These are phyloP conservation scores for Gelatoporia subvermispora DNA, from an alignment of 768 basidiomycete species.

Conservation along the genomic window DNA sequence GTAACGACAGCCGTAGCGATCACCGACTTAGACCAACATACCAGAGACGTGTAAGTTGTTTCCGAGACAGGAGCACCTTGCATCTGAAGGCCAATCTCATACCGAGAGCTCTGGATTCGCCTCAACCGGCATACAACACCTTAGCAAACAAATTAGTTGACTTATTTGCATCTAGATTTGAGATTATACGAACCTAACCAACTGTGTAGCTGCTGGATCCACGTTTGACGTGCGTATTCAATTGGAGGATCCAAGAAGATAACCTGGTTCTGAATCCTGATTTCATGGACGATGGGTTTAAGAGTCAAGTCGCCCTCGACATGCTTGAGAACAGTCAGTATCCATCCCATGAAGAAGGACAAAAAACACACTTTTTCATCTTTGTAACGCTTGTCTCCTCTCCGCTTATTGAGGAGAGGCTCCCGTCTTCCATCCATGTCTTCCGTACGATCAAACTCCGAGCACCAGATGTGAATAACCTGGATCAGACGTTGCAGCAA, in stretches of 20 bases:
- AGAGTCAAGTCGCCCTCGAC: slow-evolving; percentile 71
- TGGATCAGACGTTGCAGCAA: slow-evolving; percentile 69
- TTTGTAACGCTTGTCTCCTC: slow-evolving; percentile 57
- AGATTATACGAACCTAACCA: slow-evolving; percentile 60
- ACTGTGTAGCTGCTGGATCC: slow-evolving; percentile 86
- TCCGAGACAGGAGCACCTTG: slow-evolving; percentile 60
- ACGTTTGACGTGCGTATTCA: slow-evolving; percentile 85
- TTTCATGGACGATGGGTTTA: slow-evolving; percentile 89
- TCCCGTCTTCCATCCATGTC: slow-evolving; percentile 62
- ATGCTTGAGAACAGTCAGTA: slow-evolving; percentile 37
- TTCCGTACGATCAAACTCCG: slow-evolving; percentile 76
- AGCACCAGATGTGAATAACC: slow-evolving; percentile 83
- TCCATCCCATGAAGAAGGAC: not conserved
- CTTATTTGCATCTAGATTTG: no score
- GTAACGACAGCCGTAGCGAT: slow-evolving; percentile 5
- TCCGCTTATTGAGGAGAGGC: slow-evolving; percentile 52
- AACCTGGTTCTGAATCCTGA: slow-evolving; percentile 97
- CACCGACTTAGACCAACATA: slow-evolving; percentile 30
- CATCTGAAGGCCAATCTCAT: slow-evolving; percentile 96
- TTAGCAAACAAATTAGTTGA: slow-evolving; percentile 17
- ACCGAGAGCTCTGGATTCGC: slow-evolving; percentile 90
- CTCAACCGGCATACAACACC: slow-evolving; percentile 84
- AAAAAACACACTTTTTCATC: slow-evolving; percentile 65
- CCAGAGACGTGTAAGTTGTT: slow-evolving; percentile 78
- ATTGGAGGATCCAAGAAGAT: slow-evolving; percentile 98